These are phyloP conservation scores for Jaapia argillacea DNA, from an alignment of 768 basidiomycete genomes.

Conservation along the genomic window DNA sequence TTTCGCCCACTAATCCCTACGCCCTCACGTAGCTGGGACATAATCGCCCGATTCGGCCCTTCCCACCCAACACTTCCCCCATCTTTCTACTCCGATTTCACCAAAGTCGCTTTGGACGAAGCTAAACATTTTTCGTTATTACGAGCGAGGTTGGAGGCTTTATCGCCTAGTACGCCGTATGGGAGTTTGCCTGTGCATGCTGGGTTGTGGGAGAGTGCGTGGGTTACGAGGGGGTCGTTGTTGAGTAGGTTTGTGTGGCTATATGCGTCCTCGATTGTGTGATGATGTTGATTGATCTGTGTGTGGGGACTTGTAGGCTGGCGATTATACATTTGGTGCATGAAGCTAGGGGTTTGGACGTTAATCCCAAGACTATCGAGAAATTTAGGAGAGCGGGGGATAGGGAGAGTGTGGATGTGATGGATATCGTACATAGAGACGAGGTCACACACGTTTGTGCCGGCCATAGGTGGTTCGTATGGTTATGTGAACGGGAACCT, in stretches of 20 bases:
- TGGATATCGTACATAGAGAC: constrained; percentile 73
- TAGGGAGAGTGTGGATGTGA: constrained; percentile 48
- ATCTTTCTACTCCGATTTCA: constrained; percentile 73
- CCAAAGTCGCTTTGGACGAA: constrained; percentile 80
- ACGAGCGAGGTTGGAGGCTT: constrained; percentile 45
- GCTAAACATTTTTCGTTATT: constrained; percentile 77
- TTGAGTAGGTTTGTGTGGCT: too few relatives aligned
- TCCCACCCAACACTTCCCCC: constrained; percentile 49
- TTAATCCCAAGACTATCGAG: constrained; percentile 73
- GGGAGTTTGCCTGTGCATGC: constrained; percentile 67
- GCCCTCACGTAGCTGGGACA: constrained; percentile 53
- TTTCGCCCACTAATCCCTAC: constrained; percentile 4
- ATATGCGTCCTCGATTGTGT: too few relatives aligned
- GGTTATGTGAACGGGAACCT: constrained; percentile 54
- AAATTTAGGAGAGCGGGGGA: constrained; percentile 62
- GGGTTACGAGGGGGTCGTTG: constrained; percentile 54
- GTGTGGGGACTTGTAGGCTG: constrained; percentile 36
- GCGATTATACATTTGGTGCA: constrained; percentile 83
- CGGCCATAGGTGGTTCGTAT: constrained; percentile 79
- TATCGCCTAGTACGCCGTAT: constrained; percentile 59
- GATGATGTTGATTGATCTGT: too few relatives aligned
- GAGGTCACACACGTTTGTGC: constrained; percentile 77
- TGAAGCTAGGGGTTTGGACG: constrained; percentile 76
- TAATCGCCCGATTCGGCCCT: constrained; percentile 68
- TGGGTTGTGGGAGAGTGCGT: constrained; percentile 72